A percentile compares a stretch with the other conserved stretches of the same genome.
Conservation (phyloP, 805 yeast species). For the Nakazawaea anatomiae region DNA sequence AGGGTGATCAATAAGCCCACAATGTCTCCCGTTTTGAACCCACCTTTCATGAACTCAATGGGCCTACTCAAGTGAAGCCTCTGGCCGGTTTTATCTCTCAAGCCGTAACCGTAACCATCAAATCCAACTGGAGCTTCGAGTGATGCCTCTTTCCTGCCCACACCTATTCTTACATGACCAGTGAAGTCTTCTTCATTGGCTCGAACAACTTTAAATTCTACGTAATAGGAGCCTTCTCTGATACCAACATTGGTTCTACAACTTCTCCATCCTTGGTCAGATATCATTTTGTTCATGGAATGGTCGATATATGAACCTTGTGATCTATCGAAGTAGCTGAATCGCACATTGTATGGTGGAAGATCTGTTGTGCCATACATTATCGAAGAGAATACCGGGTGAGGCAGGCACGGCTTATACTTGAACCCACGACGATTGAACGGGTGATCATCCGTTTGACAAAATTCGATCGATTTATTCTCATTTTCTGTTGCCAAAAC, state of each 20-base stretch:
- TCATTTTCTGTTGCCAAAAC: neutral
- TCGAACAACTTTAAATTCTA: conserved; percentile 61
- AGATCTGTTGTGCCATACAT: conserved; percentile 70
- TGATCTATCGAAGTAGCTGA: conserved; percentile 66
- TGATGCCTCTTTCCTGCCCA: conserved; percentile 80
- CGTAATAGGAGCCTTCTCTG: conserved; percentile 73
- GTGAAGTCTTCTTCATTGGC: conserved; percentile 10
- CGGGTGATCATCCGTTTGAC: conserved; percentile 70
- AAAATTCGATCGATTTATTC: conserved; percentile 23
- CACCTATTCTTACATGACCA: conserved; percentile 74
- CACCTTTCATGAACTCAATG: conserved; percentile 42
- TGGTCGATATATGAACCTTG: conserved; percentile 43
- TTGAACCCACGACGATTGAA: conserved; percentile 74
- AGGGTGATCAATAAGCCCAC: conserved; percentile 72
- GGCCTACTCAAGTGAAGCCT: conserved; percentile 73
- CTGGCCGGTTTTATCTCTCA: conserved; percentile 75
- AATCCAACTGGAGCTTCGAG: conserved; percentile 94
- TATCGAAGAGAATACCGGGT: conserved; percentile 48
- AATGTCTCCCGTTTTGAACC: conserved; percentile 71
- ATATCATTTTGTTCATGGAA: conserved; percentile 40
- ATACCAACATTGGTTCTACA: conserved; percentile 69
- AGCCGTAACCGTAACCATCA: conserved; percentile 90
- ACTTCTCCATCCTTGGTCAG: conserved; percentile 74
- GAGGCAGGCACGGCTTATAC: conserved; percentile 73
- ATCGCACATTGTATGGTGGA: conserved; percentile 54